A percentile compares a stretch with the other conserved stretches of the same genome.
Conservation (phyloP, 371 early-diverging fungal genomes). For the Saksenaea vasiformis region DNA sequence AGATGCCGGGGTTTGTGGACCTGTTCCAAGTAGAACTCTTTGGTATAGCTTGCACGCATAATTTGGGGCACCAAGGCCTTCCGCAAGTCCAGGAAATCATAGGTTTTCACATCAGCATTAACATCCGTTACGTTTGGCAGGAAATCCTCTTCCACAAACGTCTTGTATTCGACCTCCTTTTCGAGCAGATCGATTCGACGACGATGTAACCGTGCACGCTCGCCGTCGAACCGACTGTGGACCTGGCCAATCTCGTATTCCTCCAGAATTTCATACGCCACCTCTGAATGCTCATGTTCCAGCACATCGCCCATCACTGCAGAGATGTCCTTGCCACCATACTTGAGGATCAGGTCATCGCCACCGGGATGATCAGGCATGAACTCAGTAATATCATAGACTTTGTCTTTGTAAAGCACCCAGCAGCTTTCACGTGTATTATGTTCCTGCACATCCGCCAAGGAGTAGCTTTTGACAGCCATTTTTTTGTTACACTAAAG, state of each 20-base stretch:
- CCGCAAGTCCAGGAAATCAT: constrained; percentile 78
- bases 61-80: constrained; percentile 85
- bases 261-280: constrained; percentile 82
- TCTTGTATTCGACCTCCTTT: constrained; percentile 41
- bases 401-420: constrained; percentile 71
- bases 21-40: constrained; percentile 83
- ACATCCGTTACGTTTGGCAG: constrained; percentile 46
- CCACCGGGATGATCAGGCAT: constrained; percentile 83
- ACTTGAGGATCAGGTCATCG: constrained; percentile 72
- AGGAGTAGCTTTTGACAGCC: constrained; percentile 17
- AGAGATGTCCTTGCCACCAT: constrained; percentile 72
- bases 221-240: background rate
- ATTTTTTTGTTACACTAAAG: constrained; percentile 6
- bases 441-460: constrained; percentile 68
- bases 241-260: constrained; percentile 44
- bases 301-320: constrained; percentile 72
- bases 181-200: constrained; percentile 30
- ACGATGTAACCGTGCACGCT: constrained; percentile 24
- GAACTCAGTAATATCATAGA: constrained; percentile 89
- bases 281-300: constrained; percentile 83
- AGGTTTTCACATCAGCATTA: constrained; percentile 46
- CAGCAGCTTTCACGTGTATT: constrained; percentile 59
- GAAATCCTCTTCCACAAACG: constrained; percentile 44
- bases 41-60: constrained; percentile 68
- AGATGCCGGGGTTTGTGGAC: constrained; percentile 91